phyloP scores from a whole-genome alignment of 257 asterid species.

The Anisodus acutangulus region DNA sequence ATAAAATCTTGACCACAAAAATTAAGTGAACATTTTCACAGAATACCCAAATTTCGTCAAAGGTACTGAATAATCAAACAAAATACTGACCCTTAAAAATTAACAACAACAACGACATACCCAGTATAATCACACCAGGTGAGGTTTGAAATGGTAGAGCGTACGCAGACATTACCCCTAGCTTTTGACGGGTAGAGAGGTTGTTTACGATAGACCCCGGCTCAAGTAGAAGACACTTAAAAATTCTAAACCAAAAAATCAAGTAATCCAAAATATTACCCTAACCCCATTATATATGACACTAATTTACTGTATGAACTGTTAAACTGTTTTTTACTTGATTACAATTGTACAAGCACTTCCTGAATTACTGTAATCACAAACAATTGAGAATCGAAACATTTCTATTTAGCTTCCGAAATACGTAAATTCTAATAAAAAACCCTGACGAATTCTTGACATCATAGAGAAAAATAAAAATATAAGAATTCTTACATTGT shows the following conservation, averaged over 20 bases:
- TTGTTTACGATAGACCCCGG: no score
- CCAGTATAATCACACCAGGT: no score
- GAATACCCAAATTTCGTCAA: background rate
- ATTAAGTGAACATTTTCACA: background rate
- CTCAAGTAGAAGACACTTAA: background rate
- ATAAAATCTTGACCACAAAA: background rate
- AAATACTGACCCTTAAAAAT: background rate
- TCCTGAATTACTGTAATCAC: background rate
- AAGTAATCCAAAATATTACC: background rate
- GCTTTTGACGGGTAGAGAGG: no score
- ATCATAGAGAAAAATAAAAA: background rate
- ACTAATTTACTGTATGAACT: background rate
- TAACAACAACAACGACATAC: no score
- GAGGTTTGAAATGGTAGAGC: no score
- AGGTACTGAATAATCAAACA: constrained; percentile 7
- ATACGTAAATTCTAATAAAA: background rate
- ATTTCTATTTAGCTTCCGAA: background rate
- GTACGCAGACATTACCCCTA: no score
- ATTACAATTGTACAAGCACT: background rate
- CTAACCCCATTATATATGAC: background rate
- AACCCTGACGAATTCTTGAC: background rate
- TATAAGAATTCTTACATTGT: constrained; percentile 50
- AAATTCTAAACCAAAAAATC: background rate
- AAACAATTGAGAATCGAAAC: background rate
- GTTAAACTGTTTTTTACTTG: background rate